Evolutionary conservation across 2,329 filamentous ascomycete species (phyloP), one percentile per base, ranked within the genome.

Genomic region (Leptosphaerulina australis): DNA sequence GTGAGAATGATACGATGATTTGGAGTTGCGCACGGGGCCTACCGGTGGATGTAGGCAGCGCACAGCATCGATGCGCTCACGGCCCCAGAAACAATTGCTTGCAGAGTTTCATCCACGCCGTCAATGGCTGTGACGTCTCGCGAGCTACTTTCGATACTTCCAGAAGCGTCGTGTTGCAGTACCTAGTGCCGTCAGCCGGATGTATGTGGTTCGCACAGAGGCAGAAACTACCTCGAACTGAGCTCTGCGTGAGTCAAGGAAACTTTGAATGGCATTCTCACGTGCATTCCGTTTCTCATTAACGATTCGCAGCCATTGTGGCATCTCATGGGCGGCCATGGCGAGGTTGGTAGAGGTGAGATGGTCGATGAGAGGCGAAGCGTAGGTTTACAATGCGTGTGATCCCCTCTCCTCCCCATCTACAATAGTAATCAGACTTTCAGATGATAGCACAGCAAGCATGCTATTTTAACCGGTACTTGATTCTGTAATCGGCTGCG

Each of bases 1-100:
- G 70, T 73, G 70, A 72, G 68, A 56, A 67, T 70, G 58, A 54
- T 39, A 60, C 57, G 63, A 70, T 53, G 14, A 25, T 20, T 33
- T 31, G 31, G 34, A 36, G 30, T 34, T 26, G 31, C 36, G 37
- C 40, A 55, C 40, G 41, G 55, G 34, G 43, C 58, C 50, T 49
- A 70, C 69, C 68, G 61, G 52, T 56, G 43, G 52, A 70, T 67
- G 39, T 67, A 68, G 45, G 67, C 61, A 28, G 44, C 43, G 36
- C 67, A 69, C 22, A 71, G 56, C 47, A 60, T 53, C 18, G 58
- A 50, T 34, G 68, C 66, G 37, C 64, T 67, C 47, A 69, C 62
- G 14, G 56, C 50, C 33, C 66, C 57, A 35, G 66, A 63, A n/a
- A 47, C 53, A 14, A 70, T 63, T 37, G 59, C 61, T 26, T 57